Conservation (phyloP, 257 asterid species). For the Agastache rugosa region DNA sequence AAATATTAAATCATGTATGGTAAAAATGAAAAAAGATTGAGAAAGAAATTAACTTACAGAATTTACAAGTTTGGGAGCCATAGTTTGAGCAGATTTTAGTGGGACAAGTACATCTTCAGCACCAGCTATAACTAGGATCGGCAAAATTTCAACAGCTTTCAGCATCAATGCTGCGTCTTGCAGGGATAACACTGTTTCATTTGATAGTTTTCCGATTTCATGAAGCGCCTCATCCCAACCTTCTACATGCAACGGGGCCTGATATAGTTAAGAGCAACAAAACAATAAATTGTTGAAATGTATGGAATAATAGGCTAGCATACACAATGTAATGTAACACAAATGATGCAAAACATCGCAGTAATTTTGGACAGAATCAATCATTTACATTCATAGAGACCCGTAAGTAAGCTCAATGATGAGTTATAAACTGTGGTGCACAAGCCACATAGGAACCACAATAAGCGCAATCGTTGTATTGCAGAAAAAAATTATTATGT, state of each 20-base stretch:
- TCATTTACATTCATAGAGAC: no score
- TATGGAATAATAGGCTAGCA: neutral
- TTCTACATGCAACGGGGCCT: slow-evolving; percentile 89
- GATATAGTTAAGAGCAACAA: slow-evolving; percentile 9
- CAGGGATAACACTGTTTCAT: slow-evolving; percentile 71
- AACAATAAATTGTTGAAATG: neutral
- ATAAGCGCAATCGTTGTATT: no score
- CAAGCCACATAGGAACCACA: no score
- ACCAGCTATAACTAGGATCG: slow-evolving; percentile 81
- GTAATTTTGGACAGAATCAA: no score
- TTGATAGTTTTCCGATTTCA: slow-evolving; percentile 86
- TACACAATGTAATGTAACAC: no score
- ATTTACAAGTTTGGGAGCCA: slow-evolving; percentile 84
- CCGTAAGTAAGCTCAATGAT: no score
- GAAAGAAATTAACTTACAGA: slow-evolving; percentile 62
- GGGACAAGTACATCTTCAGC: slow-evolving; percentile 92
- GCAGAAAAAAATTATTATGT: no score
- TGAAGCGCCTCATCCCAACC: slow-evolving; percentile 98
- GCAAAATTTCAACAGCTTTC: slow-evolving; percentile 71
- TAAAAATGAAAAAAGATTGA: neutral
- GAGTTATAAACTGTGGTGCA: no score
- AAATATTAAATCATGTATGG: no score
- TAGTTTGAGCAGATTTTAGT: slow-evolving; percentile 68
- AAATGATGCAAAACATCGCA: no score
- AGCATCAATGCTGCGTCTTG: slow-evolving; percentile 67